Conservation (phyloP, 169 alveolate species). For the Neospora caninum region DNA sequence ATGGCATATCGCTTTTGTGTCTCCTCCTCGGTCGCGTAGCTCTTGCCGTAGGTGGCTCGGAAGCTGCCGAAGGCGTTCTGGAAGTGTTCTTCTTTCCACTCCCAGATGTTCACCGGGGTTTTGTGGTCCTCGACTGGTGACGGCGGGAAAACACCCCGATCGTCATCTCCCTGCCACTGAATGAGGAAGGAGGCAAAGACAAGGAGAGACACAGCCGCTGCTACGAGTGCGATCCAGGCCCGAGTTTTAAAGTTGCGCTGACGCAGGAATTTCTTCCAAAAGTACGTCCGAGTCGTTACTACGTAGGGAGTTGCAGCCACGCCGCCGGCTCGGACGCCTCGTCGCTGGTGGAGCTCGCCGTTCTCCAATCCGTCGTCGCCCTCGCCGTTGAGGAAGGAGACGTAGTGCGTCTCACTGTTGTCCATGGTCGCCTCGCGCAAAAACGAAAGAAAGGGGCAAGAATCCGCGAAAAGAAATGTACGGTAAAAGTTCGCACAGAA, state of each 20-base stretch:
- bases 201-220: background rate
- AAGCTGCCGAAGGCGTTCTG: constrained; percentile 56
- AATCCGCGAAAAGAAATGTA: background rate
- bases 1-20: constrained; percentile 63
- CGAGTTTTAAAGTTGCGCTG: background rate
- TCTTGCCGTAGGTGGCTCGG: constrained; percentile 58
- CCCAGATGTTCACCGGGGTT: constrained; percentile 16
- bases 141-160: background rate
- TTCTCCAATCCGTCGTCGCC: background rate
- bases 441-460: background rate
- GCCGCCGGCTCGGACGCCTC: background rate
- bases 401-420: constrained; percentile 49
- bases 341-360: constrained; percentile 15
- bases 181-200: background rate
- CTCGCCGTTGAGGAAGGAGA: constrained; percentile 54
- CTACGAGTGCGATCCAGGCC: background rate
- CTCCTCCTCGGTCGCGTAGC: constrained; percentile 63
- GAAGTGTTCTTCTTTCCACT: constrained; percentile 39
- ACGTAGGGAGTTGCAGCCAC: background rate
- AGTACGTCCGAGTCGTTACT: constrained; percentile 22
- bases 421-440: background rate
- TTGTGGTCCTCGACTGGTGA: background rate
- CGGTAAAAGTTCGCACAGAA: background rate
- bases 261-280: constrained; percentile 17
- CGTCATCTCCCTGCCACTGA: background rate